Evolutionary conservation across 108 stramenopile genomes (phyloP).

Genomic region (Parmales sp.): DNA sequence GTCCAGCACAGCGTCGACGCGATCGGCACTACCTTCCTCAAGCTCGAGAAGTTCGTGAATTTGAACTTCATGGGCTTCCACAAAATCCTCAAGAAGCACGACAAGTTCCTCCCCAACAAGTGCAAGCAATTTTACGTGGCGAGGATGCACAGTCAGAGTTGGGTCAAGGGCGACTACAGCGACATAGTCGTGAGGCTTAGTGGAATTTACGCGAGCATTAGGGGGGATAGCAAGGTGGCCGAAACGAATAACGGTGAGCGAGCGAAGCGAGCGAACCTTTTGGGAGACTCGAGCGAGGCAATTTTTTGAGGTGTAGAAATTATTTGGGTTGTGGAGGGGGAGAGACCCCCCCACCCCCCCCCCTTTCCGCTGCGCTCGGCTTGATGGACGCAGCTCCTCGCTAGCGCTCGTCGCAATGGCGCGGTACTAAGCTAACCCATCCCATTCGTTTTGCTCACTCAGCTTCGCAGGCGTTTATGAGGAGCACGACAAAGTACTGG

Average conservation of each 20-base stretch:
- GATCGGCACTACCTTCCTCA: conserved; percentile 29
- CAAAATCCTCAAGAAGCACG: conserved; percentile 97
- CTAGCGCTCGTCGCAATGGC: too few relatives aligned
- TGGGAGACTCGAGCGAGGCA: too few relatives aligned
- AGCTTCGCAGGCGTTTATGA: conserved; percentile 67
- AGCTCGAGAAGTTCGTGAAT: conserved; percentile 91
- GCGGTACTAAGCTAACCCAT: too few relatives aligned
- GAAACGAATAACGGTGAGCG: too few relatives aligned
- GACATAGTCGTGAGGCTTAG: conserved; percentile 82
- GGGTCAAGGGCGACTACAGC: conserved; percentile 88
- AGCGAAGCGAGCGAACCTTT: too few relatives aligned
- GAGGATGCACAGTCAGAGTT: conserved; percentile 90
- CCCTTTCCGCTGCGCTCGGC: too few relatives aligned
- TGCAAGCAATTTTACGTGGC: conserved; percentile 82
- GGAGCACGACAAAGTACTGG: conserved; percentile 95
- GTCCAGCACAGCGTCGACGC: conserved; percentile 16
- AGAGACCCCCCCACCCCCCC: too few relatives aligned
- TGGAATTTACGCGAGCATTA: conserved; percentile 55
- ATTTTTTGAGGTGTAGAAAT: too few relatives aligned
- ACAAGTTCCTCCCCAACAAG: conserved; percentile 76
- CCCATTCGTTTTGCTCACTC: too few relatives aligned
- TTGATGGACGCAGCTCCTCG: too few relatives aligned
- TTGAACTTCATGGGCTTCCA: conserved; percentile 94
- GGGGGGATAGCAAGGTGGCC: too few relatives aligned
- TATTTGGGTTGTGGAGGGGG: too few relatives aligned